Evolutionary conservation across 2,329 filamentous ascomycete species (phyloP).

Genomic region (Fusarium brevicatenulatum): DNA sequence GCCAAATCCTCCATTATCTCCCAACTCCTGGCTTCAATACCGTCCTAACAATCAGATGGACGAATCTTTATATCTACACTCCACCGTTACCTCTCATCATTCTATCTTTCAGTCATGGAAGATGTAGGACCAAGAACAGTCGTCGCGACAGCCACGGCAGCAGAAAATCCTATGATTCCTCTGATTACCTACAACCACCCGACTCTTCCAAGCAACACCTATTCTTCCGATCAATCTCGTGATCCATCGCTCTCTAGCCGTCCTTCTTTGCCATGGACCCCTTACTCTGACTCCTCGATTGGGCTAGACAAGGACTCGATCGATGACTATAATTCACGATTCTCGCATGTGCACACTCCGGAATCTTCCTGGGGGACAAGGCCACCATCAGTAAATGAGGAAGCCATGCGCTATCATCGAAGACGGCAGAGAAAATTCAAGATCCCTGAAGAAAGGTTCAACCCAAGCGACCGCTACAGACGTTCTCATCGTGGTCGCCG

Average conservation of each 20-base stretch:
- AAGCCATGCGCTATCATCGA: not conserved
- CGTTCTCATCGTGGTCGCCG: not conserved
- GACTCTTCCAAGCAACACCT: not conserved
- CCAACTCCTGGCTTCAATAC: not conserved
- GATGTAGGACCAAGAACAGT: not conserved
- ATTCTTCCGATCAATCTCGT: conserved; percentile 3
- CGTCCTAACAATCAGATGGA: not conserved
- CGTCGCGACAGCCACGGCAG: not conserved
- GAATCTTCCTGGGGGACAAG: conserved; percentile 25
- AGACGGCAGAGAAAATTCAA: not conserved
- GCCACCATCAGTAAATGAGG: conserved; percentile 17
- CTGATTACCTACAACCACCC: not conserved
- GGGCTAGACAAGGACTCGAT: conserved; percentile 3
- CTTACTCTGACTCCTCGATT: not conserved
- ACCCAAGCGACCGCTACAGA: conserved; percentile 2
- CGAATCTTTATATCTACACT: not conserved
- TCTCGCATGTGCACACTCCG: conserved; percentile 4
- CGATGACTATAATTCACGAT: conserved; percentile 5
- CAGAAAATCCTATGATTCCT: not conserved
- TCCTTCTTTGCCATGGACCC: not conserved
- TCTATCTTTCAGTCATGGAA: not conserved
- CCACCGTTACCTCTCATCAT: not conserved
- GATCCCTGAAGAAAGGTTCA: not conserved
- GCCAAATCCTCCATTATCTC: not conserved
- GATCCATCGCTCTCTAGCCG: not conserved